A percentile compares a stretch with the other conserved stretches of the same genome.
Evolutionary conservation across 1,139 yeast species (phyloP).

Genomic region (Nakaseomyces sp.): DNA sequence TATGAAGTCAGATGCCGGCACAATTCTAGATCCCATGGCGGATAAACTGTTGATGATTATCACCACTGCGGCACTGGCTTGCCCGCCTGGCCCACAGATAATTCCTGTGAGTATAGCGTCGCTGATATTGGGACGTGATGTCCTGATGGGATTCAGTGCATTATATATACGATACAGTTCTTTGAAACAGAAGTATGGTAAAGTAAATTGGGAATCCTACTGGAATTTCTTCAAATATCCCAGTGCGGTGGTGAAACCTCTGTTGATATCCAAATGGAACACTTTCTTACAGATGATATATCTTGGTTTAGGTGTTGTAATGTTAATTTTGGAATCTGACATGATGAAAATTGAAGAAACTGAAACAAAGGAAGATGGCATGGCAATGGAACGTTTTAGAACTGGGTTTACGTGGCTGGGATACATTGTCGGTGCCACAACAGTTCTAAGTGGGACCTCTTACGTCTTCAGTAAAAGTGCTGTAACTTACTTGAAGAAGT

Average conservation of each 20-base stretch:
- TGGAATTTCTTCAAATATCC: slow-evolving; percentile 68
- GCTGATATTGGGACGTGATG: slow-evolving; percentile 78
- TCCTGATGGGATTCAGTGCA: slow-evolving; percentile 67
- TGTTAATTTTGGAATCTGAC: slow-evolving; percentile 27
- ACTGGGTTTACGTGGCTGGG: slow-evolving; percentile 36
- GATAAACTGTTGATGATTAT: slow-evolving; percentile 87
- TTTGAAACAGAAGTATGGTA: slow-evolving; percentile 56
- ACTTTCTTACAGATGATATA: slow-evolving; percentile 90
- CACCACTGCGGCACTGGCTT: slow-evolving; percentile 66
- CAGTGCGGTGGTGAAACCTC: slow-evolving; percentile 83
- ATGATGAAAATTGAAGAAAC: slow-evolving; percentile 6
- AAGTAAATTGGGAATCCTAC: slow-evolving; percentile 50
- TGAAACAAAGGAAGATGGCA: slow-evolving; percentile 1
- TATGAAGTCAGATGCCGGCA: slow-evolving; percentile 74
- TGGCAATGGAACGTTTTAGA: not conserved
- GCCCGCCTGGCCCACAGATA: slow-evolving; percentile 43
- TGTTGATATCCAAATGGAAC: slow-evolving; percentile 76
- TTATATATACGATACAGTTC: slow-evolving; percentile 64
- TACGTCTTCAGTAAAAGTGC: slow-evolving; percentile 65
- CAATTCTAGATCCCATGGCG: slow-evolving; percentile 90
- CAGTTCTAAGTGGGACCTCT: slow-evolving; percentile 69
- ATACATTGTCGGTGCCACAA: slow-evolving; percentile 63
- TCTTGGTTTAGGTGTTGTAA: slow-evolving; percentile 63
- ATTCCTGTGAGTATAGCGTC: slow-evolving; percentile 63
- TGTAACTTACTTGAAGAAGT: slow-evolving; percentile 39